These are phyloP conservation scores for Suillus clintonianus DNA, from an alignment of 768 basidiomycete genomes.

Conservation along the genomic window DNA sequence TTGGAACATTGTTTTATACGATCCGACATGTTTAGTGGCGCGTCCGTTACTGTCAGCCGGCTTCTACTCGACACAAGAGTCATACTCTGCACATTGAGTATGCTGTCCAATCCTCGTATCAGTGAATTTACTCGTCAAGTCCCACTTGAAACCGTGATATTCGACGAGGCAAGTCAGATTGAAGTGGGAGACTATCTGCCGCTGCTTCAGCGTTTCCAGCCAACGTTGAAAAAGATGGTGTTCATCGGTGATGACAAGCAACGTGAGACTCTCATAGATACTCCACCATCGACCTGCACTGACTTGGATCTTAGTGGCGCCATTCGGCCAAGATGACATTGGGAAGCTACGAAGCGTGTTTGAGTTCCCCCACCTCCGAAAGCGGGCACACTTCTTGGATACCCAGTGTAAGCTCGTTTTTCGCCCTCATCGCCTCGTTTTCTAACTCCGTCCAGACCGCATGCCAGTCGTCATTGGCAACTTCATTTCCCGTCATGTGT, in stretches of 20 bases:
- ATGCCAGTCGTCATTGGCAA: slow-evolving; percentile 78
- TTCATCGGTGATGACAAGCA: slow-evolving; percentile 44
- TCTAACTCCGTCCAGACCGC: slow-evolving; percentile 54
- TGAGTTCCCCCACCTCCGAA: slow-evolving; percentile 61
- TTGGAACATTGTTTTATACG: slow-evolving; percentile 38
- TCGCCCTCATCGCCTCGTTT: not conserved
- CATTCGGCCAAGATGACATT: slow-evolving; percentile 72
- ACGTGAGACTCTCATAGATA: slow-evolving; percentile 27
- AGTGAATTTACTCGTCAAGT: slow-evolving; percentile 20
- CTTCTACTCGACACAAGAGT: slow-evolving; percentile 33
- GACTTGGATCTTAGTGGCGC: slow-evolving; percentile 56
- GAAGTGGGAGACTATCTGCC: slow-evolving; percentile 42
- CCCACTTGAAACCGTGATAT: slow-evolving; percentile 40
- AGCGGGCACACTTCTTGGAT: slow-evolving; percentile 53
- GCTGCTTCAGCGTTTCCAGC: slow-evolving; percentile 27
- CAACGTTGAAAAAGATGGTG: slow-evolving; percentile 34
- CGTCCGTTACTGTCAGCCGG: slow-evolving; percentile 17
- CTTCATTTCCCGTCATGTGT: slow-evolving; percentile 69
- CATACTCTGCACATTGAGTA: slow-evolving; percentile 51
- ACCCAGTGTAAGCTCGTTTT: slow-evolving; percentile 62
- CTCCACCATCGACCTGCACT: not conserved
- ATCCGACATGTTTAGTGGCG: slow-evolving; percentile 31
- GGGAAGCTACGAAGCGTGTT: slow-evolving; percentile 72
- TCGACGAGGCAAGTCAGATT: slow-evolving; percentile 53
- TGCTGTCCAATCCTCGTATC: slow-evolving; percentile 37